These are phyloP conservation scores for Diaporthe australafricana DNA, from an alignment of 2,329 filamentous ascomycete genomes.

Conservation along the genomic window DNA sequence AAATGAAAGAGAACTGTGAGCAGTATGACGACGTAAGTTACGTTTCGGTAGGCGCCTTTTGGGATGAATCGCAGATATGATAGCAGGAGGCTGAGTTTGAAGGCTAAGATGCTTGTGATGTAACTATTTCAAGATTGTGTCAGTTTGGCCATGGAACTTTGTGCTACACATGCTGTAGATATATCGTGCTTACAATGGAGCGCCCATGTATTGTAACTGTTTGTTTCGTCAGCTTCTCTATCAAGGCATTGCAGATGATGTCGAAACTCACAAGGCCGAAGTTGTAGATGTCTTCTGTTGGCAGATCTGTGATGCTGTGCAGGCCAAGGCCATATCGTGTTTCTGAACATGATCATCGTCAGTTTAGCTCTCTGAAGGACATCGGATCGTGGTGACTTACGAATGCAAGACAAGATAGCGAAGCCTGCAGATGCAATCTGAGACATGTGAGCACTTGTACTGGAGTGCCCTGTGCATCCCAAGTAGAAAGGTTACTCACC, in stretches of 20 bases:
- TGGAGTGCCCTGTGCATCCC: not conserved
- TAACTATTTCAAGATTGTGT: slow-evolving; percentile 45
- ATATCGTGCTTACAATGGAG: slow-evolving; percentile 51
- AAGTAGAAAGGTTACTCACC: slow-evolving; percentile 39
- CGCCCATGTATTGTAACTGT: slow-evolving; percentile 54
- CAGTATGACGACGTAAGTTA: slow-evolving; percentile 49
- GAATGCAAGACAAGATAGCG: slow-evolving; percentile 48
- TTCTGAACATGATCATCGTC: slow-evolving; percentile 44
- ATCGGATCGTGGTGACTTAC: slow-evolving; percentile 42
- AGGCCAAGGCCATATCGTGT: slow-evolving; percentile 58
- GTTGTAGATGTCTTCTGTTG: slow-evolving; percentile 49
- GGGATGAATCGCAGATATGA: slow-evolving; percentile 59
- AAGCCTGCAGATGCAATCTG: slow-evolving; percentile 50
- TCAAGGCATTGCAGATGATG: not conserved
- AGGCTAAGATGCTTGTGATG: slow-evolving; percentile 55
- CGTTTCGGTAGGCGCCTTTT: slow-evolving; percentile 47
- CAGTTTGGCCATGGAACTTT: not conserved
- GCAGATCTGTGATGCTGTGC: slow-evolving; percentile 49
- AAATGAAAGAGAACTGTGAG: slow-evolving; percentile 53
- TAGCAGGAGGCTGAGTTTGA: slow-evolving; percentile 59
- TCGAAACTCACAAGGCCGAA: slow-evolving; percentile 51
- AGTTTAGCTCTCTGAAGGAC: not conserved
- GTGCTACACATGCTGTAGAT: not conserved
- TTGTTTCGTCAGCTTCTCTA: slow-evolving; percentile 22
- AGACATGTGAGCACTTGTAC: slow-evolving; percentile 6